Evolutionary conservation across 441 rosid genomes (phyloP), one percentile per base, ranked within the genome.

Genomic region (Daphne laureola): DNA sequence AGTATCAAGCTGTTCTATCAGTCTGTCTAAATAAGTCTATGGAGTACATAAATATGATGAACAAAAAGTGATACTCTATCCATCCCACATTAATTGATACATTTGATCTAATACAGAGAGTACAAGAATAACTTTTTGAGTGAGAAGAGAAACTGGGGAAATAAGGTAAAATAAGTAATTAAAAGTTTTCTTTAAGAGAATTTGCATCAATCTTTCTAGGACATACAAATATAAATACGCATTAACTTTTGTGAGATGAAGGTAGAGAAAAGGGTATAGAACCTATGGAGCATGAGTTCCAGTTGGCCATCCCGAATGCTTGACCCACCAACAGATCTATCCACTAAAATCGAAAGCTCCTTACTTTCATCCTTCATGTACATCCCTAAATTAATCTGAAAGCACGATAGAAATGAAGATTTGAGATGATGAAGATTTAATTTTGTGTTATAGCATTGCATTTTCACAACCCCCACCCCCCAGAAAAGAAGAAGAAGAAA

Each of bases 201-300:
- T 21, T 21, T 21, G 25, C 3, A 21, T 21, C 25, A 21, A 21
- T 21, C 3, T 21, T 21, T 21, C 25, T 21, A 21, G 25, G 25
- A 21, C 25, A 21, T 21, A 2, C 25, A 21, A 21, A 21, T 21
- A 21, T 21, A 21, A 21, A 21, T 21, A 2, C 25, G 25, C 25
- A 21, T 21, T 21, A 21, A 21, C 25, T 4, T 21, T 21, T 21
- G 25, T 21, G 25, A 26, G 21, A 13, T 53, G n/a, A 44, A 14
- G n/a, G 4, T 18, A 14, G 48, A 21, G 15, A 49, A 60, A 42
- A 50, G n/a, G n/a, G 13, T 17, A 54, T 15, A 17, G 51, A 53
- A 75, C 79, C 74, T 75, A 46, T 75, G 79, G 49, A 75, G 76
- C 79, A 75, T 71, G 26, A 75, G 57, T 56, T 75, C 79, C 17